Base-by-base conservation (phyloP, 768 basidiomycete species). In the Candolleomyces aberdarensis region DNA sequence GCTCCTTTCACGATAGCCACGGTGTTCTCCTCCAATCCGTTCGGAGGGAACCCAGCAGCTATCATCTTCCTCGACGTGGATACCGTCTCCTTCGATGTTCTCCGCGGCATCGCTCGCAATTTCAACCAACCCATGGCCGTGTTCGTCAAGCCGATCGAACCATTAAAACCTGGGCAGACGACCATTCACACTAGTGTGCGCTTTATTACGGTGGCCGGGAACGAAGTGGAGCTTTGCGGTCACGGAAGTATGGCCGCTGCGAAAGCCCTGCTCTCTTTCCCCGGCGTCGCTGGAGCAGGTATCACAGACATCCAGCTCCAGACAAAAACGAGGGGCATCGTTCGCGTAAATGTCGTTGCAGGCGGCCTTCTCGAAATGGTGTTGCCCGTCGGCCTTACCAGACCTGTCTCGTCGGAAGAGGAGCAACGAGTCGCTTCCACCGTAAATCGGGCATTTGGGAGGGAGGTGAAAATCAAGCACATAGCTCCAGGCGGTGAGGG, bases 31-130 rank as follows among this genome's bases (percentile, higher is more conserved):
- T 66, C 69, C 60, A 62, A 74, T 62, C 58, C 77, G 57, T 71
- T 79, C 66, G 70, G 71, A 13, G 80, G 82, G 1, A 83, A 82
- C 63, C 80, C 81, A 0, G 80, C 81, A 3, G 73, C 70, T 6
- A 68, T 81, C 44, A 68, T 79, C 55, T 73, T 80, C 61, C 64
- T 76, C 7, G 73, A 78, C 57, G 59, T 68, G 2, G 56, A 66
- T 36, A 60, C 65, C 43, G 53, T 60, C 6, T 62, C 77, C 9
- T 60, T 63, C 0, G 72, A 72, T 8, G 66, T 64, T 7, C 70
- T 80, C 13, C 65, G 64, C 52, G 66, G 69, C 17, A 73, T 81
- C 22, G 72, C 81, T 2, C 67, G 65, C 55, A 81, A 80, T 58
- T 70, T 85, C 32, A 78, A 78, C 59, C 81, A 83, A 58, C 81